Evolutionary conservation across 2,329 filamentous ascomycete genomes (phyloP).

Genomic region (Aspergillus transmontanensis): DNA sequence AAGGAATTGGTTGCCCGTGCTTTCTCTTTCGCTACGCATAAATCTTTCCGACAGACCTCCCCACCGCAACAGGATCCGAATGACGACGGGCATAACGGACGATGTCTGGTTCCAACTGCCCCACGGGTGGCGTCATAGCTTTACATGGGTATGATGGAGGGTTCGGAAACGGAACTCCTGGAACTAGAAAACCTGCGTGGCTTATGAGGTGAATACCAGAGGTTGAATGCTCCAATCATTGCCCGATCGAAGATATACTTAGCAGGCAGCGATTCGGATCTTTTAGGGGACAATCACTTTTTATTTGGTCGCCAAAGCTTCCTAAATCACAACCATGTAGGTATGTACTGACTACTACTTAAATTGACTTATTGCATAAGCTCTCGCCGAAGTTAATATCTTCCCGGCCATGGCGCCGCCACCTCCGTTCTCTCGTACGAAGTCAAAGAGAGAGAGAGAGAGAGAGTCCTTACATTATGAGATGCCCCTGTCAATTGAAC

Average conservation of each 20-base stretch:
- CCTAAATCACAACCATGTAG: not conserved
- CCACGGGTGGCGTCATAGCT: slow-evolving; percentile 13
- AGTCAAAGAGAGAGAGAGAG: not conserved
- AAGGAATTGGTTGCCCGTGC: not conserved
- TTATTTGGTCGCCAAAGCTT: not conserved
- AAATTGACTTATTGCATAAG: not conserved
- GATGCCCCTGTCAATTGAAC: not conserved
- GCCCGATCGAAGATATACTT: not conserved
- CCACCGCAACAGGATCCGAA: not conserved
- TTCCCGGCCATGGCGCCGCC: not conserved
- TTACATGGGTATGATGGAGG: not conserved
- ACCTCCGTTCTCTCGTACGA: not conserved
- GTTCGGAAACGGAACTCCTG: not conserved
- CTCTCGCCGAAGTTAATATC: not conserved
- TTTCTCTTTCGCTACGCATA: slow-evolving; percentile 1
- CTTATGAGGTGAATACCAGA: not conserved
- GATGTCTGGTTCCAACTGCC: slow-evolving; percentile 16
- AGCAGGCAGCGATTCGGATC: not conserved
- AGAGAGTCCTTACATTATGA: not conserved
- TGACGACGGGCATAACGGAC: not conserved
- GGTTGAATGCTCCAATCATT: not conserved
- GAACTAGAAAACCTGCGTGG: not conserved
- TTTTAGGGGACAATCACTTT: not conserved
- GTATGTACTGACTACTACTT: not conserved
- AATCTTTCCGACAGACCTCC: not conserved